Conservation (phyloP, 257 asterid genomes). For the Solanum paucissectum region DNA sequence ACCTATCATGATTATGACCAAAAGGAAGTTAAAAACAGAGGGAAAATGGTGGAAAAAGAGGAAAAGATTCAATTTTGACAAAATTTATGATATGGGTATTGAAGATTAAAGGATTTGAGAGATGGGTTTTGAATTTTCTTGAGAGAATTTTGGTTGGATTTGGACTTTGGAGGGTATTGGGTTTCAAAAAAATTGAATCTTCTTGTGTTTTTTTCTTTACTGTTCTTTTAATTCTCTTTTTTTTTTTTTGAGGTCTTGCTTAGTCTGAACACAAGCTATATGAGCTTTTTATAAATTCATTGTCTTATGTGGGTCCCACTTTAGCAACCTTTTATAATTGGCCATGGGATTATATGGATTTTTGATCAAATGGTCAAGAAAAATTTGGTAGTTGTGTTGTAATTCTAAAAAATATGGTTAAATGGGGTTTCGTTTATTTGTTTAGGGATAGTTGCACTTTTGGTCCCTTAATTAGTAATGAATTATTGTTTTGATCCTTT, state of each 20-base stretch:
- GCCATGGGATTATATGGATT: background rate
- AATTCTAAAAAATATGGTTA: background rate
- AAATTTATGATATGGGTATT: constrained; percentile 9
- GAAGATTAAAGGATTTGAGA: constrained; percentile 8
- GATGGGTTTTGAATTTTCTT: constrained; percentile 12
- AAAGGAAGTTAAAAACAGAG: background rate
- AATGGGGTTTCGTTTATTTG: background rate
- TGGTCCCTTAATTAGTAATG: background rate
- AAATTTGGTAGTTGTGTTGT: background rate
- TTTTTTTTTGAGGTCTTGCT: background rate
- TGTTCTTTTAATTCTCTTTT: background rate
- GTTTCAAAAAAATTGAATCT: constrained; percentile 7
- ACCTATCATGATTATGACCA: background rate
- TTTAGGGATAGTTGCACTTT: background rate
- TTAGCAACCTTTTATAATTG: background rate
- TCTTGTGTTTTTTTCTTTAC: background rate
- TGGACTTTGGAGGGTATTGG: constrained; percentile 11
- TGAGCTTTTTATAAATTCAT: constrained; percentile 4
- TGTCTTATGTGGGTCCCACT: constrained; percentile 1
- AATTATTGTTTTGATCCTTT: background rate
- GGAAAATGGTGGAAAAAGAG: background rate
- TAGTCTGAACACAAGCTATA: background rate
- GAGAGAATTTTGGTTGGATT: background rate
- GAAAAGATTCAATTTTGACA: background rate
- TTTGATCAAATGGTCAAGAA: background rate